Percentiles rank a stretch among this genome's conserved stretches.
These are phyloP conservation scores for Excoecaria cochinchinensis DNA, from an alignment of 345 rosid species.

Conservation along the genomic window DNA sequence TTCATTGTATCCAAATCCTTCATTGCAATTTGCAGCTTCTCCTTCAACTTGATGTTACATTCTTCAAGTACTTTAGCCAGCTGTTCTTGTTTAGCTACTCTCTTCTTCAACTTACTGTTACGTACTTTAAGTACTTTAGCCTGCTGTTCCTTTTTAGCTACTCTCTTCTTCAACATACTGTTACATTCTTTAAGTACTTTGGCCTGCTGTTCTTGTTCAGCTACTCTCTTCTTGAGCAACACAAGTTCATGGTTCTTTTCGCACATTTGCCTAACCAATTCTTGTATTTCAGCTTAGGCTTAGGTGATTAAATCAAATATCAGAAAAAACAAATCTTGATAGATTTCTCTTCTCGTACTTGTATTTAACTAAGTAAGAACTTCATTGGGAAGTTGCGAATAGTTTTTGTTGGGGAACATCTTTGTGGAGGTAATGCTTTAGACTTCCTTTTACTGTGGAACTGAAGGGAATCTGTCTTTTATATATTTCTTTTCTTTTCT, in stretches of 20 bases:
- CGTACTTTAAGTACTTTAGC: conserved; percentile 43
- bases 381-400: neutral
- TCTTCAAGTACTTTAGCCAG: no score
- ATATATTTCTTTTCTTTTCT: no score
- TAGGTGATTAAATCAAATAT: conserved; percentile 37
- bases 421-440: no score
- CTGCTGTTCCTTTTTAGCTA: conserved; percentile 35
- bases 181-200: no score
- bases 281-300: conserved; percentile 55
- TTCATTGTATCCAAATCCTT: conserved; percentile 59
- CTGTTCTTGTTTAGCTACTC: no score
- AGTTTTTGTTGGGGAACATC: no score
- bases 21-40: conserved; percentile 53
- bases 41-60: no score
- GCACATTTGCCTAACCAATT: conserved; percentile 57
- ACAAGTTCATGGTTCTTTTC: conserved; percentile 67
- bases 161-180: no score
- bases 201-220: no score
- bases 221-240: conserved; percentile 48
- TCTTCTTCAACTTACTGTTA: conserved; percentile 33
- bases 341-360: neutral
- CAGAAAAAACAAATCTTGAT: neutral
- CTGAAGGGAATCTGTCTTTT: no score
- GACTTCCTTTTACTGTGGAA: no score
- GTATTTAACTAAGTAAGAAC: neutral